These are phyloP conservation scores for Alternaria postmessia DNA, from an alignment of 2,329 filamentous ascomycete species.

Conservation along the genomic window DNA sequence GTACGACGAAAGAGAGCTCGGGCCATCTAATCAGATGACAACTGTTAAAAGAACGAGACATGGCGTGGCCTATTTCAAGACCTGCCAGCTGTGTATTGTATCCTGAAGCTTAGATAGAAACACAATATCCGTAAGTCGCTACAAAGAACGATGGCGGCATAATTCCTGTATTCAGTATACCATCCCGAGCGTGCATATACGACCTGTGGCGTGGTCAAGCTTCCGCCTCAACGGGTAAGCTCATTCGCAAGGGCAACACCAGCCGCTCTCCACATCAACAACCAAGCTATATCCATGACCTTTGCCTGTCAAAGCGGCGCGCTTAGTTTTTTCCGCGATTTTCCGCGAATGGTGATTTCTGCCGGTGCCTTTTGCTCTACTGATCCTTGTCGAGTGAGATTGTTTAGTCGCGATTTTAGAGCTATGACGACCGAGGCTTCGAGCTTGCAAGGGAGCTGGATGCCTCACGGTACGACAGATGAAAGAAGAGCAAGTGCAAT, in stretches of 20 bases:
- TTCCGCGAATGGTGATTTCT: conserved; percentile 32
- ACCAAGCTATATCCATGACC: conserved; percentile 24
- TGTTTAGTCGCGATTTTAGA: conserved; percentile 9
- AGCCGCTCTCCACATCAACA: conserved; percentile 35
- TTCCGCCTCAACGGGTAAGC: conserved; percentile 31
- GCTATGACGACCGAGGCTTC: conserved; percentile 17
- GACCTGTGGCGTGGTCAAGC: conserved; percentile 30
- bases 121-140: neutral
- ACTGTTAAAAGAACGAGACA: neutral
- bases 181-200: conserved; percentile 20
- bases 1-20: neutral
- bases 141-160: neutral
- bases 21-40: neutral
- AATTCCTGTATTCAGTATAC: conserved; percentile 26
- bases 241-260: conserved; percentile 27
- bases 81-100: neutral
- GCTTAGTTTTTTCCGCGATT: conserved; percentile 33
- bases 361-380: conserved; percentile 11
- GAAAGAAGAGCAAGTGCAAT: neutral
- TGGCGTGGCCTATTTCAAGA: neutral
- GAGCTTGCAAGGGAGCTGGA: conserved; percentile 10
- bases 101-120: neutral
- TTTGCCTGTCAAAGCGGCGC: conserved; percentile 20
- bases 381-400: conserved; percentile 10
- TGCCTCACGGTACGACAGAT: neutral